phyloP scores from a whole-genome alignment of 108 stramenopile species.

The Pseudonitzschia multistriata region DNA sequence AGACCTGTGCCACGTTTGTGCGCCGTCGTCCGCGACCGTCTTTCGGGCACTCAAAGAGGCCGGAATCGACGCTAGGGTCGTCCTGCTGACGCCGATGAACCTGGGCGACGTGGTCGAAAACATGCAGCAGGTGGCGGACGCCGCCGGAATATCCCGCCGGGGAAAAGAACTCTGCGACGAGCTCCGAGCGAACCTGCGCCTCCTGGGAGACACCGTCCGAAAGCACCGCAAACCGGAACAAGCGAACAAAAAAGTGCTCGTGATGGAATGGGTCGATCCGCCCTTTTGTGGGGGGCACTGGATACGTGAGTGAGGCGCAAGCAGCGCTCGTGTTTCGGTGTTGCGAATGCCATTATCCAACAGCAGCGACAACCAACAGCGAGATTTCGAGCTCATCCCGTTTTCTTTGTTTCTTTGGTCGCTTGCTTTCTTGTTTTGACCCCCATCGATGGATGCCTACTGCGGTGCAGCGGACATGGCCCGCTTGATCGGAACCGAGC shows the following conservation, averaged over 20 bases:
- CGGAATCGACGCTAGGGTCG: constrained; percentile 1
- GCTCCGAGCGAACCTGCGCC: constrained; percentile 31
- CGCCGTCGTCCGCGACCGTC: constrained; percentile 52
- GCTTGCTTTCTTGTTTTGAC: too few species aligned
- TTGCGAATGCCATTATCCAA: too few species aligned
- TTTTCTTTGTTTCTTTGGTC: too few species aligned
- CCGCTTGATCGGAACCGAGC: constrained; percentile 10
- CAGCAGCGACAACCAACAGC: too few species aligned
- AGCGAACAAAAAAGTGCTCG: constrained; percentile 41
- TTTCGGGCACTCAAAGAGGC: neutral
- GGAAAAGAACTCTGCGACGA: constrained; percentile 32
- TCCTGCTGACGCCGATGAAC: constrained; percentile 65
- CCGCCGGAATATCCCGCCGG: constrained; percentile 42
- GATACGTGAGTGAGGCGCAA: constrained; percentile 33
- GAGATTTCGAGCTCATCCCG: too few species aligned
- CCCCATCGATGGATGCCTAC: too few species aligned
- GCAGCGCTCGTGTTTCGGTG: neutral
- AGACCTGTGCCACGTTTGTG: constrained; percentile 83
- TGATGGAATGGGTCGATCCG: constrained; percentile 89
- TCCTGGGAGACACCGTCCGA: constrained; percentile 10
- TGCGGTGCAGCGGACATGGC: constrained; percentile 15
- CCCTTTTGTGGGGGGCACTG: constrained; percentile 88
- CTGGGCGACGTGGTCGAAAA: constrained; percentile 62
- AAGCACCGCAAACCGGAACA: neutral
- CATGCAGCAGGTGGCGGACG: constrained; percentile 48